Base-by-base conservation (phyloP, 768 basidiomycete genomes). In the Punctularia strigosozonata region DNA sequence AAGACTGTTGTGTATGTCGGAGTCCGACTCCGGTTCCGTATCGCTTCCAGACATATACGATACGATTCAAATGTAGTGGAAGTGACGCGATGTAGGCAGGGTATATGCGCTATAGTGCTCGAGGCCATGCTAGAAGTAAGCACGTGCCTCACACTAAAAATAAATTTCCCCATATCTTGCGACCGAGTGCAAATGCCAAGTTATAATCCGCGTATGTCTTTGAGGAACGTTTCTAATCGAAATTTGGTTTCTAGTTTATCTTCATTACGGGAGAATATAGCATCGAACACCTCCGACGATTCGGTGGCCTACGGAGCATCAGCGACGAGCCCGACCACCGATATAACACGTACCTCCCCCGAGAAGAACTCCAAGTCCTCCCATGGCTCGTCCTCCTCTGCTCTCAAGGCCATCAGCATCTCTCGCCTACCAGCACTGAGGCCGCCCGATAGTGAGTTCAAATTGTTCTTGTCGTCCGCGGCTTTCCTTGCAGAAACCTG, bases 371-470 rank as follows among this genome's bases (percentile, higher is more conserved):
- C 66, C 18, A 85, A 61, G 33, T 73, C 63, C 48, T 77, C 61
- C 86, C 86, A 90, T 38, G 58, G 59, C 51, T 86, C 86, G 38
- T 87, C 85, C 49, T 86, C 81, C 51, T 89, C 86, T 3, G 62
- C 61, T 21, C 82, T 71, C 26, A 87, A 75, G n/a, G 69, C 63
- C 35, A 71, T 66, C 18, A 90, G 56, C 71, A 90, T 85, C 46
- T 90, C 86, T 49, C 83, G 68, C 36, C 86, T 67, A 7, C 75
- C 73, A 5, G 69, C 55, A 32, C 86, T 83, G 38, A 88, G 57
- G 1, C 81, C 78, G 7, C 81, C 80, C 48, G 72, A 71, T 24
- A 69, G 50, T n/a, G 57, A 54, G 30, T 62, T 58, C 8, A 52
- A 43, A n/a, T 57, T 58, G 4, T 65, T 63, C 45, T 76, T 76